Base-by-base conservation (phyloP, 2,329 filamentous ascomycete genomes). In the Penicillium janthinellum region DNA sequence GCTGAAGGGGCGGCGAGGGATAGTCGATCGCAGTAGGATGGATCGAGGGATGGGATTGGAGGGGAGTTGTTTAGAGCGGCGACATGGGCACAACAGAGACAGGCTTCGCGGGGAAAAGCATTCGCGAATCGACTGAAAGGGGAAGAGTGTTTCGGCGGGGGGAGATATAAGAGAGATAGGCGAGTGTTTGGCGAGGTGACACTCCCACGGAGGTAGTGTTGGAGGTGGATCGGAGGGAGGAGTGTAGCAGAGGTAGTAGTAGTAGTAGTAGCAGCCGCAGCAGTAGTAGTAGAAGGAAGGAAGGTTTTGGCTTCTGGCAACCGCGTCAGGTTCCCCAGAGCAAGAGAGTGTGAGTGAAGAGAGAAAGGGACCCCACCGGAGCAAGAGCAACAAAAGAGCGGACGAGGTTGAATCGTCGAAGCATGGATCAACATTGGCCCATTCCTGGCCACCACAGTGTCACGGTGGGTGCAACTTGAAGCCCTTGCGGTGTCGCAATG, bases 361-460 rank as follows among this genome's bases (percentile, higher is more conserved):
- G 35, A 37, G 35, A 39, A 12, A 35, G 8, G 8, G 25, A 28
- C 50, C 38, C 51, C 51, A 54, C 51, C 51, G 42, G 20, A 41
- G 52, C 12, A 56, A 37, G 47, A 35, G 49, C 17, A 28, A 59
- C 34, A 42, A 48, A 39, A 22, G 41, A 50, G 54, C 44, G 45
- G 20, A 48, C 51, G 47, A 55, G 57, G 41, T 20, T 45, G 34
- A 42, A 35, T 39, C 37, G 42, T 53, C 10, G 49, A 66, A 66
- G 60, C 61, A 68, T 68, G 66, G 67, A 69, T 69, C 67, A 69
- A 67, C 67, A 68, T 57, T 68, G 66, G 65, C 58, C 63, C 67
- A 69, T 69, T 69, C 67, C 58, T 66, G 55, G 61, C 60, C 56
- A 57, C 39, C 31, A 58, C 56, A 66, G 67, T 68, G 65, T 67